Percentiles rank a stretch among this genome's conserved stretches.
Conservation (phyloP, 306 rosid species). For the peach (Prunus persica) region DNA sequence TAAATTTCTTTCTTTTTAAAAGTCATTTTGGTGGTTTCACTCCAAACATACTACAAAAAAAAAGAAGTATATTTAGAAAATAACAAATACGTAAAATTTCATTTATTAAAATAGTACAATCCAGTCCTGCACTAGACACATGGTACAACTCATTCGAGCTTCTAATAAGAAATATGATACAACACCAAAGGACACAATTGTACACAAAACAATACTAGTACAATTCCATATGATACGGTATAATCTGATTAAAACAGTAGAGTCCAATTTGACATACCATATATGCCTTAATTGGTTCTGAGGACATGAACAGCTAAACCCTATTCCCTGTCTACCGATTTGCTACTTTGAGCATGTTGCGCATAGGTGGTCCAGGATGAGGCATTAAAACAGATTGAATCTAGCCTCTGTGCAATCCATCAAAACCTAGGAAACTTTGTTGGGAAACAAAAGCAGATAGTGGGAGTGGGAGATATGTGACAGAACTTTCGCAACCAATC, state of each 20-base stretch:
- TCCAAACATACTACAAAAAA: no score
- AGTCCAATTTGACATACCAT: neutral
- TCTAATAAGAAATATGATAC: neutral
- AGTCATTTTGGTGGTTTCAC: no score
- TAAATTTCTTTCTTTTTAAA: no score
- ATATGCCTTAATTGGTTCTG: neutral
- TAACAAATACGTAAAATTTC: neutral
- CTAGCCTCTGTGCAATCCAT: slow-evolving; percentile 2
- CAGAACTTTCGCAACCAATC: neutral
- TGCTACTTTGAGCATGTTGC: neutral
- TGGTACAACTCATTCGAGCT: neutral
- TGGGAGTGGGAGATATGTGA: neutral
- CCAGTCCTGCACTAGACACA: neutral
- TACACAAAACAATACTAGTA: neutral
- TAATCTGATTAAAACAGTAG: neutral
- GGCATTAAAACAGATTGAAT: neutral
- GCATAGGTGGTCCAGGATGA: neutral
- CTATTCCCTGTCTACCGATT: neutral
- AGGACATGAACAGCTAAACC: neutral
- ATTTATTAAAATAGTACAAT: neutral
- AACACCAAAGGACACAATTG: neutral
- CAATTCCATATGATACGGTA: neutral
- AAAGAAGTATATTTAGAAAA: neutral
- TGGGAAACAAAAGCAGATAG: neutral
- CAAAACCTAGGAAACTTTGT: neutral